Evolutionary conservation across 2,329 filamentous ascomycete genomes (phyloP), one percentile per base, ranked within the genome.

Genomic region (Cadophora luteo-olivacea): DNA sequence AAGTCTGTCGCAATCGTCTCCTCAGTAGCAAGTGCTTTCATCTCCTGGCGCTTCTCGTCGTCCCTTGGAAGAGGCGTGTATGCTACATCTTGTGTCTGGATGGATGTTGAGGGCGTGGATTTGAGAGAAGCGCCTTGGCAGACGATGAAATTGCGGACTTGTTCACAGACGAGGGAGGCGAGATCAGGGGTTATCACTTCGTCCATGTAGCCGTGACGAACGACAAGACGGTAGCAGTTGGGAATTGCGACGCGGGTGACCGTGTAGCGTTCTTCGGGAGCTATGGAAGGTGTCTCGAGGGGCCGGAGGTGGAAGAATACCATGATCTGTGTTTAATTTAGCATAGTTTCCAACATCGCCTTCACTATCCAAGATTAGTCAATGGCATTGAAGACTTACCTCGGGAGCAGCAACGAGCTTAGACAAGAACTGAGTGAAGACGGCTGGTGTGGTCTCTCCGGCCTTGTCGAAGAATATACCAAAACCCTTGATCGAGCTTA

Each of bases 391-490:
- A n/a, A n/a, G n/a, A n/a, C 86, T 84, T 7, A 92, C 85, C 38
- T 91, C 88, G 0, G 91, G 90, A 7, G 86, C 82, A 0, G 88
- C 86, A 57, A 87, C 86, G 64, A 93, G 88, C 75, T 93, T 93
- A 64, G 84, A 85, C n/a, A 92, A 81, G 75, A 93, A 94, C 55
- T 93, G 89, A 11, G 86, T 87, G 77, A 92, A 93, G 4, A 90
- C 89, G 2, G 84, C 85, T 1, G 89, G 90, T 0, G 86, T 87
- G 3, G 85, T 85, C 57, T 87, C 85, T 48, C 91, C 91, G 0
- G 87, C 85, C 79, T 94, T 94, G 80, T 94, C 91, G 77, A 94
- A 93, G 81, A 92, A 94, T 65, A 94, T 89, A 1, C 90, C 91
- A 25, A 87, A 85, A 25, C 84, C 91, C 70, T 82, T 83, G 64